phyloP scores from a whole-genome alignment of 1,284 basidiomycete species.

The Boletus semigastroideus region DNA sequence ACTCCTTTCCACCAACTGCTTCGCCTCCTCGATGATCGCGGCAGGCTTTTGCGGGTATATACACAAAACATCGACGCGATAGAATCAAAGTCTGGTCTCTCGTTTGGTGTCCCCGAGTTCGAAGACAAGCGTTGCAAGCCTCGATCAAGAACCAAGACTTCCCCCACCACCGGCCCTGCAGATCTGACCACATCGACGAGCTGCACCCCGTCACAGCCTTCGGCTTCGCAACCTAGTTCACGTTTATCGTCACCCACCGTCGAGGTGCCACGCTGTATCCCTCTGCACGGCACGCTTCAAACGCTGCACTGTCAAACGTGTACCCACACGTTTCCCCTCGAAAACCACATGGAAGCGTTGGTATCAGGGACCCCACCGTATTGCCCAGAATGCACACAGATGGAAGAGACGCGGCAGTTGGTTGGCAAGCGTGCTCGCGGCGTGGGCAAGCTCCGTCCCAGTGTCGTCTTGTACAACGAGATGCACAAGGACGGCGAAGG shows the following conservation, averaged over 20 bases:
- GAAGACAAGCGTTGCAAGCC: conserved; percentile 52
- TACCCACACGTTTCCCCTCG: conserved; percentile 66
- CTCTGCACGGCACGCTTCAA: conserved; percentile 86
- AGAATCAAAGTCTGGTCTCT: conserved; percentile 81
- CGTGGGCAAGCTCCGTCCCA: conserved; percentile 80
- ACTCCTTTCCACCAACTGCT: conserved; percentile 84
- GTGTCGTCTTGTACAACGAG: conserved; percentile 92
- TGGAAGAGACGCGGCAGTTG: conserved; percentile 69
- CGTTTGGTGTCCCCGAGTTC: conserved; percentile 70
- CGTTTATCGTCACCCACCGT: conserved; percentile 44
- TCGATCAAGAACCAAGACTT: conserved; percentile 41
- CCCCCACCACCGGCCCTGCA: conserved; percentile 15
- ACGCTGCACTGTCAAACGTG: conserved; percentile 82
- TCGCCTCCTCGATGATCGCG: conserved; percentile 72
- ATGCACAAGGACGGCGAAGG: conserved; percentile 85
- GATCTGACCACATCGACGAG: conserved; percentile 14
- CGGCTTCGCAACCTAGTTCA: conserved; percentile 26
- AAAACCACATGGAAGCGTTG: conserved; percentile 57
- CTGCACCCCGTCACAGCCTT: conserved; percentile 19
- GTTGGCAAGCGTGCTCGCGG: conserved; percentile 81
- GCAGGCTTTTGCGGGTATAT: conserved; percentile 83
- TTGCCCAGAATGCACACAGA: conserved; percentile 77
- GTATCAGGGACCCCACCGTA: conserved; percentile 62
- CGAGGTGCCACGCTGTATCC: conserved; percentile 78
- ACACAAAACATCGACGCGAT: conserved; percentile 95